Conservation (phyloP, 2,329 filamentous ascomycete species). For the Penicillium sp. region DNA sequence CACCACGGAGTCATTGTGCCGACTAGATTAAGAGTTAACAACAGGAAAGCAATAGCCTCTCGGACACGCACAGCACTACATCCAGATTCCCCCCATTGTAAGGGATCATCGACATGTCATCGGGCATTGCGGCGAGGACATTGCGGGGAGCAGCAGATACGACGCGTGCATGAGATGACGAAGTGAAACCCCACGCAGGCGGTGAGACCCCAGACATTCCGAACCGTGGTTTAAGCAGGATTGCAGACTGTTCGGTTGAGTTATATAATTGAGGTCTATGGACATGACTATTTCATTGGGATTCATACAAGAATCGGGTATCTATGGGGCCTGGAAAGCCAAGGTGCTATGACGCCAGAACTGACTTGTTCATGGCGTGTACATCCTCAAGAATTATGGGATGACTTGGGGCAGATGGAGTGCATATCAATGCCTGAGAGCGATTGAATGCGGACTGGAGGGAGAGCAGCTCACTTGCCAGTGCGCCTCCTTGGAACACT, state of each 20-base stretch:
- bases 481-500: no score
- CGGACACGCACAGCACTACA: conserved; percentile 41
- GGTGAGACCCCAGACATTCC: conserved; percentile 8
- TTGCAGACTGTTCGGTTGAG: no score
- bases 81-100: conserved; percentile 41
- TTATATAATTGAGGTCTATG: no score
- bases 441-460: no score
- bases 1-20: conserved; percentile 87
- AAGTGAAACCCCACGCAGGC: conserved; percentile 8
- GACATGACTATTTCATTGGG: no score
- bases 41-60: neutral
- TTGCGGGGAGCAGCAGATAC: conserved; percentile 4
- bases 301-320: conserved; percentile 3
- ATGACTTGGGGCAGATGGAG: no score
- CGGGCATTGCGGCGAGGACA: conserved; percentile 26
- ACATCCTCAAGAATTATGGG: no score
- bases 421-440: no score
- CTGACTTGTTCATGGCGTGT: neutral
- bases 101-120: conserved; percentile 42
- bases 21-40: conserved; percentile 50
- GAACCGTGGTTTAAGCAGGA: conserved; percentile 1
- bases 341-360: conserved; percentile 1
- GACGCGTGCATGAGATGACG: neutral
- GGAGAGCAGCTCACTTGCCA: no score
- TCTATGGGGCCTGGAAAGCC: conserved; percentile 1